Evolutionary conservation across 2,329 filamentous ascomycete genomes (phyloP), one percentile per base, ranked within the genome.

Genomic region (Balansia obtecta): DNA sequence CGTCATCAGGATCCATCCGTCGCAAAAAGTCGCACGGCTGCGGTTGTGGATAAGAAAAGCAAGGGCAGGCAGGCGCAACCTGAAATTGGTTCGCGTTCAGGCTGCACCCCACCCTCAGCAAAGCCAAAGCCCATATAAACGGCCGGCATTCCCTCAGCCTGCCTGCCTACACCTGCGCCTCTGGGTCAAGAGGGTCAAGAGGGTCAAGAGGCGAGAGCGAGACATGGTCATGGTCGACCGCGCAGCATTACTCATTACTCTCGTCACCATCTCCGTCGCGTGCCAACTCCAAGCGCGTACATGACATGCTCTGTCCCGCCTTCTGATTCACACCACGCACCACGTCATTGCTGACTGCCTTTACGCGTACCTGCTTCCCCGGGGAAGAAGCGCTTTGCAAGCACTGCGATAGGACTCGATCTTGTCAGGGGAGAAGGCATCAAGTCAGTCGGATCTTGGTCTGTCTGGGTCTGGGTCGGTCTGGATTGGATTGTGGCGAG

Each of bases 111-210:
- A 40, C 51, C 43, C 27, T 20, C 42, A 39, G 30, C 41, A 43
- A 34, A 56, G 58, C 34, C 41, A 43, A 34, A 56, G 58, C 65
- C 68, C 70, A 74, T 73, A 73, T 74, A 74, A 73, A 74, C 70
- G 68, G 58, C 60, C 61, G 62, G 58, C 61, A 64, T 68, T 71
- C 69, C 69, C 69, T 66, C 64, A 45, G 50, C 42, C n/a, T 34
- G 5, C 38, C 64, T 42, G 50, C 42, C n/a, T 34, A 10, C 38
- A 37, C 11, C 16, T 49, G 11, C 45, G 12, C 11, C 15, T 34
- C 33, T 16, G 27, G 16, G 42, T n/a, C 27, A 33, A 45, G 11
- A 18, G 10, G n/a, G n/a, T n/a, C n/a, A n/a, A n/a, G n/a, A n/a
- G n/a, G n/a, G n/a, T n/a, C n/a, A n/a, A n/a, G n/a, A n/a, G n/a